Percentiles rank a stretch among this genome's conserved stretches.
Conservation (phyloP, 495 filamentous ascomycete genomes). For the Thermochaetoides thermophila region DNA sequence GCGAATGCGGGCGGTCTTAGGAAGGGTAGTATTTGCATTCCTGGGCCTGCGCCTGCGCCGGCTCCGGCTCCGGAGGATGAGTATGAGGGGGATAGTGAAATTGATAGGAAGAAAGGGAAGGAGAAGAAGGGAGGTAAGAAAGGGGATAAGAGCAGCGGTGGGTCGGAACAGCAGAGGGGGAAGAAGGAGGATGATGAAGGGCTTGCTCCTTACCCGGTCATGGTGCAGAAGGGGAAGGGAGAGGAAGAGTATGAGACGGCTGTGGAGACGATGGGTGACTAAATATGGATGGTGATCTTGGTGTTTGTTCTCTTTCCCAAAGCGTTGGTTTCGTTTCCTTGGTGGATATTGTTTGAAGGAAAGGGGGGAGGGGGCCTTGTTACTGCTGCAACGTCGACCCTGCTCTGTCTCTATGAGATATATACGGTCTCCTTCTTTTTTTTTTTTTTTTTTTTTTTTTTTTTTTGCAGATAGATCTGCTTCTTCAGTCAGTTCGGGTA, state of each 20-base stretch:
- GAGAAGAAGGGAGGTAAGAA: slow-evolving; percentile 7
- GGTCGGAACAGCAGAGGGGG: slow-evolving; percentile 3
- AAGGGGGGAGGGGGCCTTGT: too few species aligned
- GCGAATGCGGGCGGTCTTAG: slow-evolving; percentile 33
- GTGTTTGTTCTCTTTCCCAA: too few species aligned
- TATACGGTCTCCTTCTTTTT: too few species aligned
- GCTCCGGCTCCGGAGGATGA: slow-evolving; percentile 10
- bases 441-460: too few species aligned
- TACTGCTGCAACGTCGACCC: too few species aligned
- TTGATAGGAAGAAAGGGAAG: slow-evolving; percentile 14
- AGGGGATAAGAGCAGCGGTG: slow-evolving; percentile 5
- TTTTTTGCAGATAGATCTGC: too few species aligned
- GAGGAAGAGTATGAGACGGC: slow-evolving; percentile 25
- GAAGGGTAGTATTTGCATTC: background rate
- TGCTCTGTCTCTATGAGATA: too few species aligned
- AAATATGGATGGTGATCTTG: too few species aligned
- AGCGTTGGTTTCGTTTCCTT: too few species aligned
- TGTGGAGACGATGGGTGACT: slow-evolving; percentile 9
- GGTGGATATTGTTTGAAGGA: too few species aligned
- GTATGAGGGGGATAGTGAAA: slow-evolving; percentile 22
- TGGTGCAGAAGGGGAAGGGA: slow-evolving; percentile 22
- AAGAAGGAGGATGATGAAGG: slow-evolving; percentile 14
- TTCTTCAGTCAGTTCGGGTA: too few species aligned
- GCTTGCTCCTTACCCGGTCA: slow-evolving; percentile 14
- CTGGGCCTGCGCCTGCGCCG: background rate